Percentiles rank a stretch among this genome's conserved stretches.
phyloP scores from a whole-genome alignment of 768 basidiomycete genomes.

The Cyclocybe aegerita region DNA sequence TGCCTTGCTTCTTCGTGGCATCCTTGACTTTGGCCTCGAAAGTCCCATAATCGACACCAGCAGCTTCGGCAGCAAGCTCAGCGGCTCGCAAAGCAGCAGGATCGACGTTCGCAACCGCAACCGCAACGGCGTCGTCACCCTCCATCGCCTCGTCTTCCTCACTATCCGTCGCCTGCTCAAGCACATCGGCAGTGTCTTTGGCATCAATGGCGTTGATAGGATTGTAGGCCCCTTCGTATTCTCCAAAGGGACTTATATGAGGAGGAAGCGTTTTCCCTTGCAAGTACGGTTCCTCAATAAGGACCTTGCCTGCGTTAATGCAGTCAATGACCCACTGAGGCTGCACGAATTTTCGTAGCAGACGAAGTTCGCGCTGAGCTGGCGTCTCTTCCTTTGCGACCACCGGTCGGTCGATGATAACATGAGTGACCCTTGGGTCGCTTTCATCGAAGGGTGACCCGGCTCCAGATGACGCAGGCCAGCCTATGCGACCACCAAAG shows the following conservation, averaged over 20 bases:
- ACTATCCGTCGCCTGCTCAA: conserved; percentile 17
- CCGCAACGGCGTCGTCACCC: conserved; percentile 10
- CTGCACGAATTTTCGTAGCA: conserved; percentile 84
- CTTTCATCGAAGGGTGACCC: conserved; percentile 79
- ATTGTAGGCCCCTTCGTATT: conserved; percentile 74
- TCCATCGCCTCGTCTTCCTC: conserved; percentile 15
- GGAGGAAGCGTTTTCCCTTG: conserved; percentile 89
- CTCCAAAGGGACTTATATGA: conserved; percentile 94
- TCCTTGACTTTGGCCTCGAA: conserved; percentile 79
- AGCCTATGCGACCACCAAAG: conserved; percentile 90
- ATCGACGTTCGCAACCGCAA: conserved; percentile 36
- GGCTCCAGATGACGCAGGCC: conserved; percentile 78
- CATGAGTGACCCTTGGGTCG: conserved; percentile 88
- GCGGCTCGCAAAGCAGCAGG: conserved; percentile 75
- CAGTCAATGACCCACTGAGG: conserved; percentile 99
- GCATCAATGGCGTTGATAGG: conserved; percentile 43
- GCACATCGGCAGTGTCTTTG: conserved; percentile 29
- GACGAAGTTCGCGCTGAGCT: conserved; percentile 59
- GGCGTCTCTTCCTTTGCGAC: conserved; percentile 49
- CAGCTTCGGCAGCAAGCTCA: conserved; percentile 90
- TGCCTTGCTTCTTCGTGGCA: conserved; percentile 42
- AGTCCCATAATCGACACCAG: conserved; percentile 74
- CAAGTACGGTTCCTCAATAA: conserved; percentile 82
- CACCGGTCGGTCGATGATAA: conserved; percentile 89
- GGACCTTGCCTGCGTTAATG: conserved; percentile 82